These are phyloP conservation scores for Thermomucor indicae-seudaticae DNA, from an alignment of 371 early-diverging fungal genomes.

Conservation along the genomic window DNA sequence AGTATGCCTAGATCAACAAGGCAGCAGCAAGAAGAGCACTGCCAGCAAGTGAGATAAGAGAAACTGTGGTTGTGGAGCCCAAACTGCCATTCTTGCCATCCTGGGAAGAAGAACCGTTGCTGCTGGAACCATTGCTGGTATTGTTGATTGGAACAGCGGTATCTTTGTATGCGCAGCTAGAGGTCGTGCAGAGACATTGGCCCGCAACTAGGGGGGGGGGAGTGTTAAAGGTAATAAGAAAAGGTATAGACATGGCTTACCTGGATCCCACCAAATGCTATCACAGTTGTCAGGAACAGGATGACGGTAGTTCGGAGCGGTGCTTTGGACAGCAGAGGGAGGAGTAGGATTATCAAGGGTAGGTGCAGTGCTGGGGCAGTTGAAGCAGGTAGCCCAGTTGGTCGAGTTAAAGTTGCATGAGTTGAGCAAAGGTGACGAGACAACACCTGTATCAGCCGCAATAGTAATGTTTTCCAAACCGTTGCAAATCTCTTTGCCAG, in stretches of 20 bases:
- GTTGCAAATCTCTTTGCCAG: slow-evolving; percentile 71
- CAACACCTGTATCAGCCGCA: slow-evolving; percentile 30
- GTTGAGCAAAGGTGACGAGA: slow-evolving; percentile 42
- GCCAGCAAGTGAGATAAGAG: not conserved
- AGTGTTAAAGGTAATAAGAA: not conserved
- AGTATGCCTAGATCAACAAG: too few relatives aligned
- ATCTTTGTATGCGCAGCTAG: slow-evolving; percentile 50
- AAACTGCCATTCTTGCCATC: not conserved
- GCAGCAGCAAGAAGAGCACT: slow-evolving; percentile 7
- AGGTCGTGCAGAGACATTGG: slow-evolving; percentile 48
- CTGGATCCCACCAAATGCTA: slow-evolving; percentile 73
- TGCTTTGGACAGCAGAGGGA: slow-evolving; percentile 26
- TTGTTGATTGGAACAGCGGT: slow-evolving; percentile 39
- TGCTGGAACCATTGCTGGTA: slow-evolving; percentile 5
- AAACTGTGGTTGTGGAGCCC: not conserved
- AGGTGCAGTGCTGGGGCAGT: slow-evolving; percentile 56
- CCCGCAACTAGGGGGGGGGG: slow-evolving; percentile 46
- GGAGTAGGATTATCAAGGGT: slow-evolving; percentile 55
- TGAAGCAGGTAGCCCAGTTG: slow-evolving; percentile 62
- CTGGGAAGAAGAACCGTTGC: not conserved
- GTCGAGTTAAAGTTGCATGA: slow-evolving; percentile 54
- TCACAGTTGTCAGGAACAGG: slow-evolving; percentile 64
- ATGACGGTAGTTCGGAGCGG: slow-evolving; percentile 42
- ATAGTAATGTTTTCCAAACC: slow-evolving; percentile 55
- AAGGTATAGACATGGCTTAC: slow-evolving; percentile 6